Conservation (phyloP, 768 basidiomycete genomes). For the Omphalotus guepiniiformis region DNA sequence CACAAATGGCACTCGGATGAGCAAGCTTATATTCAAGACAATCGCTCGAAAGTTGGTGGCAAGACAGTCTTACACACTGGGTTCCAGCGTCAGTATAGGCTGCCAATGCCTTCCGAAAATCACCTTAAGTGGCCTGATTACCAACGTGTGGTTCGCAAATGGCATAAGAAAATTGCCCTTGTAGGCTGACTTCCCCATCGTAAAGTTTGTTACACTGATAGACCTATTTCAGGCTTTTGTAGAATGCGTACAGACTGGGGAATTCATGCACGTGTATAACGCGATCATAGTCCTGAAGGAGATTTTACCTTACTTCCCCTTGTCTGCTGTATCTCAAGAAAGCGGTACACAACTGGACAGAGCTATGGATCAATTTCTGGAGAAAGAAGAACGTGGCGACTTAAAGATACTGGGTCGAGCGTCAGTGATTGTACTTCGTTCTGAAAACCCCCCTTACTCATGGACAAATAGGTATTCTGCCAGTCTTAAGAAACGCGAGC, state of each 20-base stretch:
- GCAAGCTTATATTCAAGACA: slow-evolving; percentile 64
- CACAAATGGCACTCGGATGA: slow-evolving; percentile 80
- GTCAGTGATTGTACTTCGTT: slow-evolving; percentile 37
- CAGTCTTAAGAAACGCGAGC: slow-evolving; percentile 72
- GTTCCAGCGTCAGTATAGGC: slow-evolving; percentile 50
- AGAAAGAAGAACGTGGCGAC: slow-evolving; percentile 78
- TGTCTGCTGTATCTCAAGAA: slow-evolving; percentile 50
- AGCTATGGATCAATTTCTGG: slow-evolving; percentile 63
- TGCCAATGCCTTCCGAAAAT: slow-evolving; percentile 33
- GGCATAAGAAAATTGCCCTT: slow-evolving; percentile 72
- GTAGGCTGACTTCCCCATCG: slow-evolving; percentile 33
- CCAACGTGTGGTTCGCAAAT: slow-evolving; percentile 71
- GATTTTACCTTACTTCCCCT: slow-evolving; percentile 84
- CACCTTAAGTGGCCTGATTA: slow-evolving; percentile 69
- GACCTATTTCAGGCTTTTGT: slow-evolving; percentile 72
- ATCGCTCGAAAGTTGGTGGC: slow-evolving; percentile 59
- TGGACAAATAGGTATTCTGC: slow-evolving; percentile 54
- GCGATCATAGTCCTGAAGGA: slow-evolving; percentile 92
- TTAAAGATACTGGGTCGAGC: slow-evolving; percentile 76
- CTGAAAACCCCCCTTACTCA: not conserved
- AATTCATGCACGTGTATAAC: slow-evolving; percentile 98
- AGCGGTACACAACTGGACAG: slow-evolving; percentile 52
- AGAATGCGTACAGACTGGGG: slow-evolving; percentile 78
- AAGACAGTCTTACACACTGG: slow-evolving; percentile 64
- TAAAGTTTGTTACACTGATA: too few species aligned